Evolutionary conservation across 768 basidiomycete genomes (phyloP).

Genomic region (Podaxis rugospora): DNA sequence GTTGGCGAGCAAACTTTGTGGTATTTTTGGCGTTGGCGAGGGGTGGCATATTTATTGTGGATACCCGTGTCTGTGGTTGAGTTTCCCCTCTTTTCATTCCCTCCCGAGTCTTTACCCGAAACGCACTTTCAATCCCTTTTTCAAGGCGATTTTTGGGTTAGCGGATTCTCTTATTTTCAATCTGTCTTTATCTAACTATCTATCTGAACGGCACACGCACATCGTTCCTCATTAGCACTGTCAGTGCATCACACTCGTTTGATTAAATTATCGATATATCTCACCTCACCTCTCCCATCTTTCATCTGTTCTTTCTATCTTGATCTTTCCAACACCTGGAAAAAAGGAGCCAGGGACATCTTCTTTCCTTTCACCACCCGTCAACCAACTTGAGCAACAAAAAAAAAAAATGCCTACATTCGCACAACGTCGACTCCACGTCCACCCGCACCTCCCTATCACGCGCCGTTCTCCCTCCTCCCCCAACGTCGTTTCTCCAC

Average conservation of each 20-base stretch:
- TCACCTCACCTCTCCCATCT: neutral
- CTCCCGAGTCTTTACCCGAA: neutral
- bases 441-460: neutral
- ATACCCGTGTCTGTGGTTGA: neutral
- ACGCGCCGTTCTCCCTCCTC: neutral
- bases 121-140: neutral
- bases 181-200: neutral
- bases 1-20: neutral
- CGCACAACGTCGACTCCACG: neutral
- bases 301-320: neutral
- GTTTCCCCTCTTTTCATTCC: neutral
- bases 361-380: neutral
- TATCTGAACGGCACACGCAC: neutral
- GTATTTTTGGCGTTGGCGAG: neutral
- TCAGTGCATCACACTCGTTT: conserved; percentile 6
- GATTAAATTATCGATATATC: conserved; percentile 3
- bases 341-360: neutral
- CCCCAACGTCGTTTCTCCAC: conserved; percentile 13
- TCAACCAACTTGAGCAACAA: neutral
- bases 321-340: neutral
- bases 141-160: neutral
- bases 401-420: conserved; percentile 5
- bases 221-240: neutral
- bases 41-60: conserved; percentile 4
- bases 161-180: neutral